Base-by-base conservation (phyloP, 768 basidiomycete species). In the Lyophyllum decastes region DNA sequence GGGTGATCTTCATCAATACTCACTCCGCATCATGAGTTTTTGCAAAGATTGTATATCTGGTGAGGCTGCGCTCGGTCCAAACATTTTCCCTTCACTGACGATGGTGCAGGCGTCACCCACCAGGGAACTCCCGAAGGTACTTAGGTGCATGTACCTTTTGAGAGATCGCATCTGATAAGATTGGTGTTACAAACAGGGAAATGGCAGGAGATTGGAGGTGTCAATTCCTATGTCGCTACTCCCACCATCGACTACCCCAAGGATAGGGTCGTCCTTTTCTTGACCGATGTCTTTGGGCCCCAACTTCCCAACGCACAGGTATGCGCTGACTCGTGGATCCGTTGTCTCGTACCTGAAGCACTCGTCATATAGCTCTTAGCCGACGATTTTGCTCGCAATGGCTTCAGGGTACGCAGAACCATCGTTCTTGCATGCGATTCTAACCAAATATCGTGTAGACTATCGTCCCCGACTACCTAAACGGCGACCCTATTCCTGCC, bases 21-120 rank as follows among this genome's bases (percentile, higher is more conserved):
- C 26, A 10, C 16, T 30, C 19, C 26, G 21, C 16, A 58, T 22
- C 56, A 75, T 74, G 74, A 74, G 72, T 59, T 55, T 73, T 38
- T 76, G 72, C 65, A 72, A 77, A 54, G 68, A 87, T 63, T 88
- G 86, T 56, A 58, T 86, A 52, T 75, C 75, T 67, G 85, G 86
- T 83, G 30, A 14, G 35, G n/a, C 4, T 11, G 52, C 40, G 26
- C 25, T 26, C 25, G 17, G 11, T 38, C 34, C 21, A 7, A 41
- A 2, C 19, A 49, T 19, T 22, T 47, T n/a, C 14, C 5, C n/a
- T 50, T 33, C 10, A 7, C 45, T 51, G 26, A 49, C 38, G 8
- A 43, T 41, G 9, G 41, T 33, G 19, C 40, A 82, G 84, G 82
- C 30, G 81, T 80, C 57, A 76, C 72, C 57, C 81, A 83, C 63